Evolutionary conservation across 208 protist genomes (phyloP).

Genomic region (Crithidia bombi): DNA sequence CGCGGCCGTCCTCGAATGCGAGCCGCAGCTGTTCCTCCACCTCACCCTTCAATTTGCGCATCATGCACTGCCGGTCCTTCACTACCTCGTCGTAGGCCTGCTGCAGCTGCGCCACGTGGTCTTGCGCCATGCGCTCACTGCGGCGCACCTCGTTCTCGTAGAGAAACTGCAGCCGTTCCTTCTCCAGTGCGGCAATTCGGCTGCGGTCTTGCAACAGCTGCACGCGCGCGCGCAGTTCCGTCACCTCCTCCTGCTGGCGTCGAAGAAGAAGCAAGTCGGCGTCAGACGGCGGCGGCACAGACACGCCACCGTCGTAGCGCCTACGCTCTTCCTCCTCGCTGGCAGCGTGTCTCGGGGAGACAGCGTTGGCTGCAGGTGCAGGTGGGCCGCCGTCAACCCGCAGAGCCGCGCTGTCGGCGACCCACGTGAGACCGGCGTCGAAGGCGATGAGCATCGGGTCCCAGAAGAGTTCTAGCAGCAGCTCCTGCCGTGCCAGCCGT

Average conservation of each 20-base stretch:
- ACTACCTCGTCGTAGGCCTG: conserved; percentile 76
- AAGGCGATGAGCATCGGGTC: conserved; percentile 86
- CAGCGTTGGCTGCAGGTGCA: conserved; percentile 10
- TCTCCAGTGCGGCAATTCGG: conserved; percentile 49
- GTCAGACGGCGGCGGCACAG: conserved; percentile 40
- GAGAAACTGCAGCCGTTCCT: conserved; percentile 49
- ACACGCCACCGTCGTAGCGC: no score
- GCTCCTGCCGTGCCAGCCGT: conserved; percentile 47
- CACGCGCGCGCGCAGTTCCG: conserved; percentile 38
- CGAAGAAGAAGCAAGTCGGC: conserved; percentile 60
- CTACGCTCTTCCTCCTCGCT: conserved; percentile 22
- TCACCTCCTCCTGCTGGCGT: conserved; percentile 59
- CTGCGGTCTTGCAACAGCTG: conserved; percentile 53
- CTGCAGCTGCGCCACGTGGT: conserved; percentile 71
- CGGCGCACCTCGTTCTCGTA: conserved; percentile 70
- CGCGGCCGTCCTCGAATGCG: conserved; percentile 74
- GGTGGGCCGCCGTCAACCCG: conserved; percentile 10
- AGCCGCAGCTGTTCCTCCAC: conserved; percentile 75
- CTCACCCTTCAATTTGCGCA: conserved; percentile 65
- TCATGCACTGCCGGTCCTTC: conserved; percentile 67
- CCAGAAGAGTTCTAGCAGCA: conserved; percentile 78
- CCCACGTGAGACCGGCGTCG: conserved; percentile 86
- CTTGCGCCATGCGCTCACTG: conserved; percentile 61
- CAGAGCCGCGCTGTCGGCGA: conserved; percentile 50
- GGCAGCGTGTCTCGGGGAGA: no score